A percentile compares a stretch with the other conserved stretches of the same genome.
These are phyloP conservation scores for Eucalyptus dawsonii DNA, from an alignment of 345 rosid species.

Conservation along the genomic window DNA sequence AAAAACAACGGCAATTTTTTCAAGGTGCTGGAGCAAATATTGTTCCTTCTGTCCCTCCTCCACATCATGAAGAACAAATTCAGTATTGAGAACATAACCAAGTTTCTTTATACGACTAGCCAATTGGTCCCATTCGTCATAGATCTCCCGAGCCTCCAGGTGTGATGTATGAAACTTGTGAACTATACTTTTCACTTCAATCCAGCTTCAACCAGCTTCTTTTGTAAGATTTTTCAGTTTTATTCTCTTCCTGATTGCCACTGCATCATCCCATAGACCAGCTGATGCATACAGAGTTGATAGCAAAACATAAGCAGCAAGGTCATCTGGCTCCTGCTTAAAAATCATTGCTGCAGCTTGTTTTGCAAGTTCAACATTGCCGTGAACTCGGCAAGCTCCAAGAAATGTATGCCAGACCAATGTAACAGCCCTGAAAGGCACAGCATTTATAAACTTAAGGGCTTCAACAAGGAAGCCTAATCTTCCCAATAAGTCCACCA, in stretches of 20 bases:
- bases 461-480: conserved; percentile 43
- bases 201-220: conserved; percentile 46
- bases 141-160: background rate
- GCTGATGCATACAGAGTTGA: conserved; percentile 50
- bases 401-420: conserved; percentile 59
- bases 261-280: conserved; percentile 30
- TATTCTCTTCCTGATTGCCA: conserved; percentile 34
- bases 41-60: background rate
- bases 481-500: conserved; percentile 39
- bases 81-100: background rate
- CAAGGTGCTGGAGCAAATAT: background rate
- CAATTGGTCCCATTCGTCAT: rapidly evolving
- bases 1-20: background rate
- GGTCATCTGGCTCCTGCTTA: conserved; percentile 8
- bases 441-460: conserved; percentile 27
- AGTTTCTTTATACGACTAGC: background rate
- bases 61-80: background rate
- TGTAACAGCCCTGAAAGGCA: conserved; percentile 41
- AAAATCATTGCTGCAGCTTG: conserved; percentile 41
- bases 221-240: background rate
- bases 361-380: conserved; percentile 29
- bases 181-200: conserved; percentile 9
- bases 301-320: background rate
- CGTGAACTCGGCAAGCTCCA: conserved; percentile 55
- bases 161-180: conserved; percentile 44